These are phyloP conservation scores for Orbilia quercus DNA, from an alignment of 2,329 filamentous ascomycete genomes.

Conservation along the genomic window DNA sequence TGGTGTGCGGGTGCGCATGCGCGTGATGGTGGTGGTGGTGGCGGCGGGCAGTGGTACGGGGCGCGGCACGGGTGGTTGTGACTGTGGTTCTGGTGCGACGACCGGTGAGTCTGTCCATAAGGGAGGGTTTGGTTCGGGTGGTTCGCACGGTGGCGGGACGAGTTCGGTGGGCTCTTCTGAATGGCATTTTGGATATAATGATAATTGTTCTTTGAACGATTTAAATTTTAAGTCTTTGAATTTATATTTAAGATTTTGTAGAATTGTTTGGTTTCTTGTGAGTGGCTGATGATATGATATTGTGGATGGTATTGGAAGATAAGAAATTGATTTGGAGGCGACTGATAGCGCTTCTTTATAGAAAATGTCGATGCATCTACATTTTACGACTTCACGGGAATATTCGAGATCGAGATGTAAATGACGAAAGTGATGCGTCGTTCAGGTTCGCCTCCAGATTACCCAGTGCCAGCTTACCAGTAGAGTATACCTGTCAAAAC, in stretches of 20 bases:
- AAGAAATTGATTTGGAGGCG: conserved; percentile 5
- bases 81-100: conserved; percentile 63
- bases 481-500: conserved; percentile 1
- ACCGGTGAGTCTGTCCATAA: conserved; percentile 69
- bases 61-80: conserved; percentile 64
- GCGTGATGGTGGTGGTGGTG: conserved; percentile 63
- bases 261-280: conserved; percentile 15
- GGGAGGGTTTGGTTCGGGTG: conserved; percentile 65
- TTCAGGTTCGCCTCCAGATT: not conserved
- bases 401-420: not conserved
- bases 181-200: conserved; percentile 36
- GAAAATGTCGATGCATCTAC: conserved; percentile 2
- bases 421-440: conserved; percentile 44
- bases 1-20: no score
- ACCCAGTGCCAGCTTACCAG: not conserved
- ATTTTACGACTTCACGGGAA: not conserved
- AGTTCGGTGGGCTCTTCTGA: conserved; percentile 16
- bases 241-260: conserved; percentile 2
- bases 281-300: conserved; percentile 13
- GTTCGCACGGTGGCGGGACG: conserved; percentile 62
- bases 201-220: not conserved
- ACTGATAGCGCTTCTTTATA: conserved; percentile 22
- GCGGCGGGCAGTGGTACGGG: conserved; percentile 63
- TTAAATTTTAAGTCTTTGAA: conserved; percentile 6
- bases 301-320: conserved; percentile 4